Evolutionary conservation across 345 rosid genomes (phyloP).

Genomic region (Mangifera indica): DNA sequence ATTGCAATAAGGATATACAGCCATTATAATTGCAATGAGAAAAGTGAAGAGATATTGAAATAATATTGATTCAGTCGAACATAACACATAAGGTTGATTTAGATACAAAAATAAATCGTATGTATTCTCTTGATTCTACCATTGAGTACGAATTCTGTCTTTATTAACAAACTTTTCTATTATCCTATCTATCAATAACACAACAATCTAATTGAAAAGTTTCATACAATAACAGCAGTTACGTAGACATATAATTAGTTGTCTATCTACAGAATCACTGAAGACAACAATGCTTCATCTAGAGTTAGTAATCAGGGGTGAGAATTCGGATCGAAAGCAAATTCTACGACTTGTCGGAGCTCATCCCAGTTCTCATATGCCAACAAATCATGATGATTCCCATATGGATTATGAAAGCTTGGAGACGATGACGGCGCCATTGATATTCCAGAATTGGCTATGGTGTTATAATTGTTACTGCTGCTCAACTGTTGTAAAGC

Average conservation of each 20-base stretch:
- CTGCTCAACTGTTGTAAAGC: slow-evolving; percentile 12
- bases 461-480: background rate
- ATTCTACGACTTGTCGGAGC: slow-evolving; percentile 65
- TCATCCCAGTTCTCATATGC: slow-evolving; percentile 69
- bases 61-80: too few species aligned
- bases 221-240: slow-evolving; percentile 3
- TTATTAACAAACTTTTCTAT: background rate
- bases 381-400: slow-evolving; percentile 26
- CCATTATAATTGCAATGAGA: too few species aligned
- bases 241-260: too few species aligned
- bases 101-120: too few species aligned
- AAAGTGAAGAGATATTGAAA: too few species aligned
- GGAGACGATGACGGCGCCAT: slow-evolving; percentile 42
- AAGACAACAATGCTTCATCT: too few species aligned
- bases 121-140: too few species aligned
- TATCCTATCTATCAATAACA: background rate
- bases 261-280: too few species aligned
- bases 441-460: slow-evolving; percentile 24
- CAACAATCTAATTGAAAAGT: background rate
- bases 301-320: too few species aligned
- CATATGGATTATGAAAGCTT: slow-evolving; percentile 26
- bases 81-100: too few species aligned
- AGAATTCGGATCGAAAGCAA: slow-evolving; percentile 45
- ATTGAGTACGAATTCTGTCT: too few species aligned
- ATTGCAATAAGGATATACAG: too few species aligned